A percentile compares a stretch with the other conserved stretches of the same genome.
Conservation (phyloP, 208 protist genomes). For the Porcisia deanei region DNA sequence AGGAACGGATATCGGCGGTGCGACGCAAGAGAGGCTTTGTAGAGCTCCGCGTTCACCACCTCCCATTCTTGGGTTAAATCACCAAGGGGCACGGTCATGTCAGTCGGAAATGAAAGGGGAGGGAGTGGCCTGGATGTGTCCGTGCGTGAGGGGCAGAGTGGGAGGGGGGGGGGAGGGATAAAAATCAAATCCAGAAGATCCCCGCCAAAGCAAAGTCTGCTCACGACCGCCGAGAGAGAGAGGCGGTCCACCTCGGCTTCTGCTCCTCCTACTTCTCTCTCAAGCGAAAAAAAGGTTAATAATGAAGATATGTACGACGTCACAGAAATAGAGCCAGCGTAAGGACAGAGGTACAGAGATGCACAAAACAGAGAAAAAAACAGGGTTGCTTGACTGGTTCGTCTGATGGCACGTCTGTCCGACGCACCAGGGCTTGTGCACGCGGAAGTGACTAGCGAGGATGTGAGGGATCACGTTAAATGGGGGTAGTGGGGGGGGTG, state of each 20-base stretch:
- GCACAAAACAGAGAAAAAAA: background rate
- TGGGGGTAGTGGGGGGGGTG: no score
- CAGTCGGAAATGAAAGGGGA: background rate
- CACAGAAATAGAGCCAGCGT: background rate
- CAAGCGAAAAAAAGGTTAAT: slow-evolving; percentile 10
- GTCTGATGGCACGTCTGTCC: no score
- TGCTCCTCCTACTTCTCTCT: no score
- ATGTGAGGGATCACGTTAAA: background rate
- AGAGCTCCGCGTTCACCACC: slow-evolving; percentile 25
- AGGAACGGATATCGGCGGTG: slow-evolving; percentile 32
- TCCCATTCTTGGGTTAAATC: slow-evolving; percentile 32
- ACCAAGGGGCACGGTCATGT: slow-evolving; percentile 23
- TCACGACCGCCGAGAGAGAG: no score
- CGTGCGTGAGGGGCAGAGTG: background rate
- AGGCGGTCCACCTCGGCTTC: background rate
- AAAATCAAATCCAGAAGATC: slow-evolving; percentile 3
- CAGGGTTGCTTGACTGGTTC: background rate
- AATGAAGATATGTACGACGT: no score
- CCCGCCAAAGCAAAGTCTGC: no score
- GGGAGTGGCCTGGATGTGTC: background rate
- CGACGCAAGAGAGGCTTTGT: slow-evolving; percentile 19
- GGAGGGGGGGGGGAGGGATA: background rate
- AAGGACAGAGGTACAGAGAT: slow-evolving; percentile 6
- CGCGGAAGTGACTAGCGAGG: background rate
- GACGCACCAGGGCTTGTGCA: background rate